phyloP scores from a whole-genome alignment of 2,329 filamentous ascomycete species.

The Venturia carpophila region DNA sequence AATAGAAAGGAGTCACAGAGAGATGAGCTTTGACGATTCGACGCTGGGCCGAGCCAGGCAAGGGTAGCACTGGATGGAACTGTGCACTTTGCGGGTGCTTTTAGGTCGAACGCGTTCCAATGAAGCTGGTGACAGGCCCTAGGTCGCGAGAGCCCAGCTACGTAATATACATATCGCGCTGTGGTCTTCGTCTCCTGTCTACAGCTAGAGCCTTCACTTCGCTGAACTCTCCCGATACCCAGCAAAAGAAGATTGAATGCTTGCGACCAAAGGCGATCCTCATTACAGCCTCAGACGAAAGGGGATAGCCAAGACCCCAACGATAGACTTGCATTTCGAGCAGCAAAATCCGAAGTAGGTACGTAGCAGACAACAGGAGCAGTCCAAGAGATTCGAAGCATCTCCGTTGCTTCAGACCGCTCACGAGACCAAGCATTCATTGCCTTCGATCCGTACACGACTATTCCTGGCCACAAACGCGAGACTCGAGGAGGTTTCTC shows the following conservation, averaged over 20 bases:
- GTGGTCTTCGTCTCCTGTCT: neutral
- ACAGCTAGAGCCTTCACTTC: neutral
- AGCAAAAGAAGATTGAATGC: constrained; percentile 1
- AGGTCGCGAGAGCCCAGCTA: neutral
- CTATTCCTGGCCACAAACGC: constrained; percentile 7
- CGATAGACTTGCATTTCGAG: neutral
- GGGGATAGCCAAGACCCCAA: neutral
- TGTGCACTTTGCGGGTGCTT: neutral
- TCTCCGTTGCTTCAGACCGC: neutral
- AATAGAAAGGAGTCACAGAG: constrained; percentile 8
- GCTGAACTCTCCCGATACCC: neutral
- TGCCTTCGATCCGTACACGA: neutral
- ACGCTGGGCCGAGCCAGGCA: constrained; percentile 12
- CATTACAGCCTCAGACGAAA: constrained; percentile 4
- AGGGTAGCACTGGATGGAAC: constrained; percentile 10
- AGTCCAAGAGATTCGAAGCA: neutral
- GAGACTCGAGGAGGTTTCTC: constrained; percentile 7
- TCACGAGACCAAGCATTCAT: neutral
- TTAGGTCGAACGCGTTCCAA: constrained; percentile 1
- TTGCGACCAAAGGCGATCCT: constrained; percentile 1
- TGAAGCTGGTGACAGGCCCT: neutral
- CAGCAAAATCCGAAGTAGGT: constrained; percentile 6
- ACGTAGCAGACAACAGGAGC: neutral
- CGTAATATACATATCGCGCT: constrained; percentile 1
- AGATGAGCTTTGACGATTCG: constrained; percentile 11